Base-by-base conservation (phyloP, 352 stramenopile species). In the Phytophthora tubulina region DNA sequence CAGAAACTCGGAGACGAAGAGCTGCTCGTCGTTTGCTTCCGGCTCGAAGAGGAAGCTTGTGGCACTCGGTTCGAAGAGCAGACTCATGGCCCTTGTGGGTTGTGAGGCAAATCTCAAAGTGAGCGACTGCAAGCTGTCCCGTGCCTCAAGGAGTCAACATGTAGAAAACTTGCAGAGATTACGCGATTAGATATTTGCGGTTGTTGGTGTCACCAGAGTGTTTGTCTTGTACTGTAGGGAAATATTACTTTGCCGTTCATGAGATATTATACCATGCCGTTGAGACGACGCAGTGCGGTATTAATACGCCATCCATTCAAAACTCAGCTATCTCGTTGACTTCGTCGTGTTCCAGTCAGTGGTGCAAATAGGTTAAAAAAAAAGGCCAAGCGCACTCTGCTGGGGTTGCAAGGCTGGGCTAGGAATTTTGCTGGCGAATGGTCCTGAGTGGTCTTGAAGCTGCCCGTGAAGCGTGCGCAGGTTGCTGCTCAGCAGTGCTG, bases 101-200 rank as follows among this genome's bases (percentile, higher is more conserved):
- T 62, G 17, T 4, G 32, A 33, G 13, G 62, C 8, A 67, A 61
- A 68, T 48, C 3, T 11, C 15, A 38, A 33, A 72, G 49, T 75
- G 62, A 71, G 55, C 21, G 17, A 15, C 21, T 41, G 46, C 30
- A 17, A n/a, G 31, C 11, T 32, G 10, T 15, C 48, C 30, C 17
- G 30, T 15, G 21, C 15, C 11, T 50, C 5, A 46, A 36, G 52
- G 64, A 72, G 65, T 72, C 65, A 72, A 67, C 65, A 72, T 11
- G 21, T 11, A 31, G 14, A 39, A 67, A 44, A 14, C 31, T 38
- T 39, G 4, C 3, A 8, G 14, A 39, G 65, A 68, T 68, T 68
- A 72, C 51, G 61, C 50, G 51, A 56, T 63, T 51, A 14, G 9
- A 8, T 32, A 27, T 17, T 14, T 36, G 27, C 38, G 42, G 35